Base-by-base conservation (phyloP, 2,329 filamentous ascomycete genomes). In the Huntiella decipiens region DNA sequence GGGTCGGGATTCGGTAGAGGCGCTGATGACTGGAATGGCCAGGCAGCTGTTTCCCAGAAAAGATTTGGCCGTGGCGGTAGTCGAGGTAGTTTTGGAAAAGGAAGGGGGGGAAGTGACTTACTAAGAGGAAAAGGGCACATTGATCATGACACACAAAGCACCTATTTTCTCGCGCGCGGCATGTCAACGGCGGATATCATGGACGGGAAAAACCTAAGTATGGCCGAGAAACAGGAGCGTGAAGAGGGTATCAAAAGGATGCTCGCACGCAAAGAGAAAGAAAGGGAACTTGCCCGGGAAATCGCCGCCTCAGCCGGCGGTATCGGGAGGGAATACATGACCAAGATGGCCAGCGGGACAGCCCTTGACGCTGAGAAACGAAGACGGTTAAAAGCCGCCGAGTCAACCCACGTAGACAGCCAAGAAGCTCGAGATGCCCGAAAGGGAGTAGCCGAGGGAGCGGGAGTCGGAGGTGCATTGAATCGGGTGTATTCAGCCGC, bases 301-400 rank as follows among this genome's bases (percentile, higher is more conserved):
- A 66, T 91, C 2, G 74, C 73, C 7, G 64, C 71, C 43, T 31
- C 38, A 13, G 39, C 32, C 3, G 70, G 65, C 42, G 77, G 77
- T 4, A 70, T 79, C 0, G 82, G 81, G 2, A 72, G 67, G 40
- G 79, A 84, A 50, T 87, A 87, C 59, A 77, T 86, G 70, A 67
- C 43, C 11, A 46, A 44, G 28, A 13, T 49, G n/a, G 44, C 39
- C 6, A 40, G 35, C 31, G 35, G n/a, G 15, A 43, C 12, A 12
- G 40, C 33, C 17, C 15, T 32, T n/a, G 40, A 43, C 12, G 31
- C 19, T 2, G 40, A 43, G 10, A n/a, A 34, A 31, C 15, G 15
- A 37, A 48, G 2, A 13, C 43, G 38, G 46, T 28, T 28, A 28
- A 28, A 28, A 28, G 22, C 22, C 4, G 22, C 22, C 6, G 22